A percentile compares a stretch with the other conserved stretches of the same genome.
phyloP scores from a whole-genome alignment of 768 basidiomycete species.

The Kwoniella mangroviensis region DNA sequence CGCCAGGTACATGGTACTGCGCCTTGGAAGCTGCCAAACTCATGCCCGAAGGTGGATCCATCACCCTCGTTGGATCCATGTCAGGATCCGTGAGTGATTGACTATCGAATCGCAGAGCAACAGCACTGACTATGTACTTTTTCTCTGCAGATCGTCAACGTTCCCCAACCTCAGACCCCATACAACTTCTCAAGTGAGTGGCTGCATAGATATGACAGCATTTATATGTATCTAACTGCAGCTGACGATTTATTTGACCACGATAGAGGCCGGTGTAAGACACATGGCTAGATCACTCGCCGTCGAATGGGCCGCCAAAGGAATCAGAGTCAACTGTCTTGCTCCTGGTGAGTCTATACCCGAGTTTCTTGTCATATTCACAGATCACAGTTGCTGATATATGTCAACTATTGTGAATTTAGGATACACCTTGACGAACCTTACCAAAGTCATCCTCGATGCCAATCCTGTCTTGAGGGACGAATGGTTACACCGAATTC shows the following conservation, averaged over 20 bases:
- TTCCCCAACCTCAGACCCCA: constrained; percentile 90
- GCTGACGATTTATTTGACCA: background rate
- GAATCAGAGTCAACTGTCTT: constrained; percentile 77
- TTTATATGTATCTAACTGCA: background rate
- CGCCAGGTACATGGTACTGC: constrained; percentile 74
- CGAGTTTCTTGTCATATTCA: background rate
- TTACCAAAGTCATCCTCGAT: constrained; percentile 81
- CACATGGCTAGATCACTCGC: constrained; percentile 92
- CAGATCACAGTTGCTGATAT: constrained; percentile 62
- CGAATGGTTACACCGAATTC: constrained; percentile 54
- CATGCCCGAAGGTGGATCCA: constrained; percentile 82
- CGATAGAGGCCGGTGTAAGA: constrained; percentile 67
- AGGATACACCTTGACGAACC: constrained; percentile 91
- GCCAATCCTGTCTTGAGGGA: constrained; percentile 75
- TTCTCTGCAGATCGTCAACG: constrained; percentile 72
- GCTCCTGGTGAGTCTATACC: constrained; percentile 53
- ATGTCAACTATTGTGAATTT: constrained; percentile 57
- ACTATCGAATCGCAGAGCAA: background rate
- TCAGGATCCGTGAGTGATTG: constrained; percentile 72
- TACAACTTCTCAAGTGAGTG: constrained; percentile 82
- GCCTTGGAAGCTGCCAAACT: constrained; percentile 89
- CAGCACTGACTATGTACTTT: constrained; percentile 15
- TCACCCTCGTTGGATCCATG: constrained; percentile 89
- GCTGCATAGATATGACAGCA: background rate
- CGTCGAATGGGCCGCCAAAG: constrained; percentile 93